Percentiles rank a stretch among this genome's conserved stretches.
phyloP scores from a whole-genome alignment of 192 early-diverging fungal genomes.

The Backusella mclennaniae region DNA sequence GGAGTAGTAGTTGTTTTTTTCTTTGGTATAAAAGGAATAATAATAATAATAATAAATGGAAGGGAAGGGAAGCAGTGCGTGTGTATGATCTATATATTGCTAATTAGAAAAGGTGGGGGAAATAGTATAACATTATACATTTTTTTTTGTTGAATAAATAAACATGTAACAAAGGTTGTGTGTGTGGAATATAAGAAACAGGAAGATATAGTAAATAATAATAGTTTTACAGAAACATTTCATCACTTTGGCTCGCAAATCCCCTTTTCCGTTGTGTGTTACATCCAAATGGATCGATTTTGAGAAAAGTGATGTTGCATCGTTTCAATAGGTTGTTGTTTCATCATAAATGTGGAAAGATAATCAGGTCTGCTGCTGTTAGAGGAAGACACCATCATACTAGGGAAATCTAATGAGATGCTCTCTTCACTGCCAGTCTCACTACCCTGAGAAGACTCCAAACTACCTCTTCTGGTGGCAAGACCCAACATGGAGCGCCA shows the following conservation, averaged over 20 bases:
- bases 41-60: neutral
- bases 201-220: neutral
- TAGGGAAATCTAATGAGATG: neutral
- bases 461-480: neutral
- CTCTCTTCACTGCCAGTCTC: conserved; percentile 7
- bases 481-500: neutral
- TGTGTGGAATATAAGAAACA: neutral
- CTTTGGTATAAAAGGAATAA: neutral
- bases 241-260: neutral
- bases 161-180: neutral
- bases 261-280: neutral
- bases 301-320: conserved; percentile 6
- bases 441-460: neutral
- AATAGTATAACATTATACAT: neutral
- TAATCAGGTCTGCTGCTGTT: conserved; percentile 7
- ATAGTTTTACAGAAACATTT: conserved; percentile 6
- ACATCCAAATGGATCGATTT: conserved; percentile 14
- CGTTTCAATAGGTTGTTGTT: conserved; percentile 16
- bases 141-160: conserved; percentile 3
- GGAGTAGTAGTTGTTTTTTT: neutral
- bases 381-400: neutral
- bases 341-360: conserved; percentile 1
- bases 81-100: neutral
- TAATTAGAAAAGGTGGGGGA: neutral
- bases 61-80: neutral